phyloP scores from a whole-genome alignment of 371 early-diverging fungal species.

The Sporodiniella umbellata region DNA sequence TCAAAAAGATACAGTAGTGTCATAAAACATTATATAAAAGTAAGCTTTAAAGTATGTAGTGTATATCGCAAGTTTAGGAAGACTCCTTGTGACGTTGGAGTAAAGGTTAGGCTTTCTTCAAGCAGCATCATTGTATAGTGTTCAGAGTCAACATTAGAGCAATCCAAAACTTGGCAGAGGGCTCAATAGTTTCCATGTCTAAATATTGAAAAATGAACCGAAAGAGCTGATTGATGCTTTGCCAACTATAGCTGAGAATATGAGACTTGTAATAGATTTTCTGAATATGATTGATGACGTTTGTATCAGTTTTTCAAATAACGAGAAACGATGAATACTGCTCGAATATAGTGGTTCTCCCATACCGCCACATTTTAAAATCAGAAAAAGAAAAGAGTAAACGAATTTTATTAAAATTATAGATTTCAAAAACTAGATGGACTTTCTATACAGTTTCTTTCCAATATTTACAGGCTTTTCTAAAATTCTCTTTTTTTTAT shows the following conservation, averaged over 20 bases:
- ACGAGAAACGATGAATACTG: no score
- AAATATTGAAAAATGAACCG: constrained; percentile 11
- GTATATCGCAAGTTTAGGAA: constrained; percentile 2
- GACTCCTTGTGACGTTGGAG: constrained; percentile 4
- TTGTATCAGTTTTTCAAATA: no score
- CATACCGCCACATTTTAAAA: no score
- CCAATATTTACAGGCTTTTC: no score
- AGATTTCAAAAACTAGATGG: no score
- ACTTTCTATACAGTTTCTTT: no score
- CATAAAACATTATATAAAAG: background rate
- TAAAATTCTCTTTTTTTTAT: no score
- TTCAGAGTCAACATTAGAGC: constrained; percentile 3
- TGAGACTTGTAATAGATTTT: no score
- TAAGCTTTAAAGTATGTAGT: constrained; percentile 1
- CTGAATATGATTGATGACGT: no score
- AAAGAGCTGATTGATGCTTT: constrained; percentile 11
- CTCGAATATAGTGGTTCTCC: no score
- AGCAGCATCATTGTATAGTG: constrained; percentile 5
- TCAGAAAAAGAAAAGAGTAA: no score
- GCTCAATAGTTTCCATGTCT: constrained; percentile 10
- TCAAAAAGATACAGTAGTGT: constrained; percentile 1
- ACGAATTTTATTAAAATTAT: no score
- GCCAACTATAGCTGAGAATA: constrained; percentile 9
- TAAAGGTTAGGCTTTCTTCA: constrained; percentile 8
- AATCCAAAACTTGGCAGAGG: constrained; percentile 11